These are phyloP conservation scores for Crinitomyces ghanaensis DNA, from an alignment of 805 yeast genomes.

Conservation along the genomic window DNA sequence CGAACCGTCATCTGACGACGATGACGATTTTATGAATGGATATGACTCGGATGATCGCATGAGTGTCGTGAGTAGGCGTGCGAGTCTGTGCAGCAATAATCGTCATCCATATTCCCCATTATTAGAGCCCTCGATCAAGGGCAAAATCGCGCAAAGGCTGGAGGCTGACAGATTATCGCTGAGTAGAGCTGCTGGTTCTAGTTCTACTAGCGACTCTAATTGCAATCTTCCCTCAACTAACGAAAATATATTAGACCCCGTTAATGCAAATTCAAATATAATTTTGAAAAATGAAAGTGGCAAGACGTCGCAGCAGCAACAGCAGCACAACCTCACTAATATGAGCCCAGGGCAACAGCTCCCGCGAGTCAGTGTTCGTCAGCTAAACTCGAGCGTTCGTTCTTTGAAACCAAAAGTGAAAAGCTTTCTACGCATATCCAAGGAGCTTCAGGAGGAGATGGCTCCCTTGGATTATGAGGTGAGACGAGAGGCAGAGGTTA, in stretches of 20 bases:
- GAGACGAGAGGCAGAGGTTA: constrained; percentile 17
- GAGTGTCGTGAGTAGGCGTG: constrained; percentile 10
- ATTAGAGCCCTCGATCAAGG: no score
- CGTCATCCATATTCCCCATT: no score
- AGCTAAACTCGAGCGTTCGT: constrained; percentile 8
- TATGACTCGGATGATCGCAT: constrained; percentile 14
- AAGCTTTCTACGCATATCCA: constrained; percentile 16
- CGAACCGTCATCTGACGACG: constrained; percentile 8
- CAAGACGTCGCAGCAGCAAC: no score
- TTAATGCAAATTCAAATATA: no score
- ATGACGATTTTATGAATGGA: constrained; percentile 6
- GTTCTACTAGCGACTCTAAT: no score
- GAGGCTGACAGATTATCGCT: no score
- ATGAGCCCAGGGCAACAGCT: constrained; percentile 1
- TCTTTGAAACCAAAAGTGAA: constrained; percentile 16
- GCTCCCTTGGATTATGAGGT: constrained; percentile 19
- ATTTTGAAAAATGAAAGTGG: no score
- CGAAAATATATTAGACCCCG: no score
- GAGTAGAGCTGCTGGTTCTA: no score
- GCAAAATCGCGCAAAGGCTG: no score
- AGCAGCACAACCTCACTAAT: background rate
- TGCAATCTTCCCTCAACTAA: no score
- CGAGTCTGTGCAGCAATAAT: constrained; percentile 4
- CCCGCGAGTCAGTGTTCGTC: constrained; percentile 5
- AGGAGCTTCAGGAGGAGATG: constrained; percentile 16